A percentile compares a stretch with the other conserved stretches of the same genome.
These are phyloP conservation scores for Trebouxiophyceae sp. DNA, from an alignment of 163 green algal species.

Conservation along the genomic window DNA sequence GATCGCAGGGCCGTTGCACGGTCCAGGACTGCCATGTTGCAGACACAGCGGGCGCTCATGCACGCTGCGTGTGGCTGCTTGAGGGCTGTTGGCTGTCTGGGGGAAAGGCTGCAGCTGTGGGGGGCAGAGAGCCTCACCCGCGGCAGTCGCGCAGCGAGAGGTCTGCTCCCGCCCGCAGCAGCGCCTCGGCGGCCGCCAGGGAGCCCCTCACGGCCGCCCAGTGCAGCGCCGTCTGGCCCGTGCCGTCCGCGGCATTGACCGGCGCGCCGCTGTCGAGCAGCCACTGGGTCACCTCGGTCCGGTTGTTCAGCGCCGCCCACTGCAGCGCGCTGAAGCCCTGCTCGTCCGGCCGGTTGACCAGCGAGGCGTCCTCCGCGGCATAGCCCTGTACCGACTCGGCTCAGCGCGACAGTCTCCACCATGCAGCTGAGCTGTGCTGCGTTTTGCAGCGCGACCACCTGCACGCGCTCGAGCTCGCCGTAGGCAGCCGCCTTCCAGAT, in stretches of 20 bases:
- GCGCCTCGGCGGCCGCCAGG: conserved; percentile 64
- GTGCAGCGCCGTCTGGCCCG: conserved; percentile 78
- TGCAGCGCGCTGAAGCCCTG: conserved; percentile 81
- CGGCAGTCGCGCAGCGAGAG: conserved; percentile 37
- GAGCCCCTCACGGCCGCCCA: conserved; percentile 80
- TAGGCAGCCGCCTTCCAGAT: conserved; percentile 61
- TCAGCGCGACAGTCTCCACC: background rate
- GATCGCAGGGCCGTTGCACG: too few species aligned
- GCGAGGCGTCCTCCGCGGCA: background rate
- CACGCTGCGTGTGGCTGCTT: too few species aligned
- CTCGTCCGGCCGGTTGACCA: conserved; percentile 36
- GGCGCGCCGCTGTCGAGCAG: conserved; percentile 61
- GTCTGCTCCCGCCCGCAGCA: conserved; percentile 63
- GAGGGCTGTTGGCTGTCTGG: too few species aligned
- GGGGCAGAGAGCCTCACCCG: background rate
- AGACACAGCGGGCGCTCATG: background rate
- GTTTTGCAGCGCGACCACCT: background rate
- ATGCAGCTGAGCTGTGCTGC: background rate
- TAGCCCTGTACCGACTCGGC: background rate
- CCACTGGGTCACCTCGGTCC: conserved; percentile 56
- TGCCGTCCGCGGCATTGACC: conserved; percentile 34
- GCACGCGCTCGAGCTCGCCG: conserved; percentile 61
- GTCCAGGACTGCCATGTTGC: conserved; percentile 11
- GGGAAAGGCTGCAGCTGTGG: too few species aligned
- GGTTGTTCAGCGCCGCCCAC: conserved; percentile 95